A percentile compares a stretch with the other conserved stretches of the same genome.
phyloP scores from a whole-genome alignment of 345 rosid genomes.

The Lenwebbia sp. region DNA sequence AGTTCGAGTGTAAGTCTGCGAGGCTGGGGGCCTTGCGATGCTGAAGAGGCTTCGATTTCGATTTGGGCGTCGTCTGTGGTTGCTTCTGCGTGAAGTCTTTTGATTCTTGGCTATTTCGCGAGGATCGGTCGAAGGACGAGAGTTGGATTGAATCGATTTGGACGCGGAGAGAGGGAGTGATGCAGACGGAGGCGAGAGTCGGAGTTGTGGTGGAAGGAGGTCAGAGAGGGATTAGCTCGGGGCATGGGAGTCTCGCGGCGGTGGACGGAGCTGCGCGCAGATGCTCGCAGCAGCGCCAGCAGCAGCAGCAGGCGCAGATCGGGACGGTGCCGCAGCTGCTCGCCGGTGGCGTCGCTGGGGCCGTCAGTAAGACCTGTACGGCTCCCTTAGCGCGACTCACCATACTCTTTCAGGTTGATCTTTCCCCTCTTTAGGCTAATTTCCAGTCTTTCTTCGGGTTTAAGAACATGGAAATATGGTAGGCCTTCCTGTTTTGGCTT shows the following conservation, averaged over 20 bases:
- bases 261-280: constrained; percentile 29
- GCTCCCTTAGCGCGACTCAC: constrained; percentile 95
- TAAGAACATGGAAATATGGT: neutral
- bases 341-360: constrained; percentile 95
- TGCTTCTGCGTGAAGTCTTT: neutral
- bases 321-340: constrained; percentile 75
- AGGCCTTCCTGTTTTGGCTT: neutral
- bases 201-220: constrained; percentile 53
- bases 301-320: constrained; percentile 45
- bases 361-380: constrained; percentile 92
- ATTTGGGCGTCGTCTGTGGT: neutral
- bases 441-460: neutral
- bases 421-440: neutral
- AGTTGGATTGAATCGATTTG: neutral
- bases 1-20: neutral
- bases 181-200: constrained; percentile 85
- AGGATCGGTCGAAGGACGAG: neutral
- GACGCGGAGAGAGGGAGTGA: constrained; percentile 15
- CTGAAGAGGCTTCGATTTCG: neutral
- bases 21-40: neutral
- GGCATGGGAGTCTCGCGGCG: constrained; percentile 32
- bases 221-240: constrained; percentile 36
- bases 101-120: neutral
- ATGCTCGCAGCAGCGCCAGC: constrained; percentile 17
- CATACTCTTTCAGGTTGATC: constrained; percentile 81